These are phyloP conservation scores for Catharanthus roseus DNA, from an alignment of 257 asterid species.

Conservation along the genomic window DNA sequence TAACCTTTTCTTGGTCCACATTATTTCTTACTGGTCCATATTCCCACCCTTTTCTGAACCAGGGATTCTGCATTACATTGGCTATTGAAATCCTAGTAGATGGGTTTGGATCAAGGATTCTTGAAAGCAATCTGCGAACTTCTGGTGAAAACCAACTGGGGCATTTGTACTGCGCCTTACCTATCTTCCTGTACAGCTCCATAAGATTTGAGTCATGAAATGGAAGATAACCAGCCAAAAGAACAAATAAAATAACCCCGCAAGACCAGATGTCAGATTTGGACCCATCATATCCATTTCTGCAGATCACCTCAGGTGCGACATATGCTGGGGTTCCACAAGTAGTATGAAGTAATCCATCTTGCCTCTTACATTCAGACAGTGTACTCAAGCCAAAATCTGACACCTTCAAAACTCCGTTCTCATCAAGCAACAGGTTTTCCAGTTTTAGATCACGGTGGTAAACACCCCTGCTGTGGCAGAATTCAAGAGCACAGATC, in stretches of 20 bases:
- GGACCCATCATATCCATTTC: constrained; percentile 65
- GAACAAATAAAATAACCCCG: constrained; percentile 66
- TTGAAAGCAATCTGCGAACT: constrained; percentile 39
- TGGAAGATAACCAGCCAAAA: constrained; percentile 69
- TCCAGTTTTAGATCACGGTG: constrained; percentile 83
- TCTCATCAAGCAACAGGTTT: constrained; percentile 64
- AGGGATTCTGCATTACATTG: constrained; percentile 51
- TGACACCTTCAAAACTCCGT: constrained; percentile 58
- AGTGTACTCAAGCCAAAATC: constrained; percentile 81
- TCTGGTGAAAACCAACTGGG: constrained; percentile 64
- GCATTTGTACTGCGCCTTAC: constrained; percentile 44
- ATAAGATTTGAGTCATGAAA: constrained; percentile 55
- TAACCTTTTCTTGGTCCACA: constrained; percentile 20
- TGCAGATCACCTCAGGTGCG: constrained; percentile 65
- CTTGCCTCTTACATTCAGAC: constrained; percentile 44
- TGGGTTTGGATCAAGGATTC: constrained; percentile 74
- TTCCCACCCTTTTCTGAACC: constrained; percentile 57
- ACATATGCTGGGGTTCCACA: constrained; percentile 88
- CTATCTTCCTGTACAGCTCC: constrained; percentile 62
- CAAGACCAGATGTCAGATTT: constrained; percentile 83
- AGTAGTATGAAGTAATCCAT: constrained; percentile 75
- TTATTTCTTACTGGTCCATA: constrained; percentile 4
- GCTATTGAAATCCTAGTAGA: constrained; percentile 45
- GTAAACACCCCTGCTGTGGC: constrained; percentile 65
- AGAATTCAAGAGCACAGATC: constrained; percentile 50